Conservation (phyloP, 257 asterid species). For the Verbena officinalis region DNA sequence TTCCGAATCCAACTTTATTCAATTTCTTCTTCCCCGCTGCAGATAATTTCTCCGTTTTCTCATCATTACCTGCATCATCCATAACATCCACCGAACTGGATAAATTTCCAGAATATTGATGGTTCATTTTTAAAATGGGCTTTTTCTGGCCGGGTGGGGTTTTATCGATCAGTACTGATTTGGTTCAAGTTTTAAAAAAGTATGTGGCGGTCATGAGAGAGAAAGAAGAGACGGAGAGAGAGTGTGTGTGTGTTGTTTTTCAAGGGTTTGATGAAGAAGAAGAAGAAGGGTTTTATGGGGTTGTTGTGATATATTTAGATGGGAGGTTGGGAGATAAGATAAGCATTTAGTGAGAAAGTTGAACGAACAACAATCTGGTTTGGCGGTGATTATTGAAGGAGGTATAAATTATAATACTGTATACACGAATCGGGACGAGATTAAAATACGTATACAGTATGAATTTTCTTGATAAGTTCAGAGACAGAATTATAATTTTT, state of each 20-base stretch:
- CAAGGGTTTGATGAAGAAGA: neutral
- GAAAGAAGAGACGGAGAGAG: neutral
- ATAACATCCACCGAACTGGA: neutral
- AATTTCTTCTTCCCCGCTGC: neutral
- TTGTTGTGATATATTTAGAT: too few species aligned
- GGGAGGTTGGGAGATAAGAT: constrained; percentile 12
- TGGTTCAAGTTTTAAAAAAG: neutral
- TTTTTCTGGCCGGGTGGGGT: neutral
- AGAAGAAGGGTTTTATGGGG: neutral
- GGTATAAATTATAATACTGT: neutral
- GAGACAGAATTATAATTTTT: too few species aligned
- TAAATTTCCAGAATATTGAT: constrained; percentile 10
- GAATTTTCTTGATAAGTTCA: too few species aligned
- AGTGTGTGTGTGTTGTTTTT: too few species aligned
- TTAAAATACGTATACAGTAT: too few species aligned
- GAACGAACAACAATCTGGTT: constrained; percentile 25
- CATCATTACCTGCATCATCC: constrained; percentile 4
- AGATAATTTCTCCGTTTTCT: constrained; percentile 2
- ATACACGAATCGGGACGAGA: too few species aligned
- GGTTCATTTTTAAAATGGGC: constrained; percentile 38
- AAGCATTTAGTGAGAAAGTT: constrained; percentile 22
- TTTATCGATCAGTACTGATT: neutral
- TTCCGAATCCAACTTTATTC: constrained; percentile 46
- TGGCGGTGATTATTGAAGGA: constrained; percentile 35
- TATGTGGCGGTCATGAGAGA: neutral